Base-by-base conservation (phyloP, 345 rosid genomes). In the Bruguiera sexangula region DNA sequence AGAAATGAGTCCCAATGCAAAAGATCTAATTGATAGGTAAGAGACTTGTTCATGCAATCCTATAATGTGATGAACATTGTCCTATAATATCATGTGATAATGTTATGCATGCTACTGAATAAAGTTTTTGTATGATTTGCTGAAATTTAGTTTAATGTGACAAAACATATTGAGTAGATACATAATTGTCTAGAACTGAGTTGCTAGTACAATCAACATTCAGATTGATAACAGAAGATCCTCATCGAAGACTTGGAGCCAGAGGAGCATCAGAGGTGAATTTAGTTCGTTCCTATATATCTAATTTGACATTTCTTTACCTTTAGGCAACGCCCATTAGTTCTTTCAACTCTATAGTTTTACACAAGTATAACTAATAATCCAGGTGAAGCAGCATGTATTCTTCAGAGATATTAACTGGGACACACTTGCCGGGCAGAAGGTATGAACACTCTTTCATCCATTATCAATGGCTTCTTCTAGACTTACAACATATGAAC, bases 351-450 rank as follows among this genome's bases (percentile, higher is more conserved):
- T 1, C 69, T 70, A 56, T 46, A 55, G 26, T 80, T 32, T 30
- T 74, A 69, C 6, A 43, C 27, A 54, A 60, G 11, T 8, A 43
- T n/a, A 60, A 53, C 58, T 78, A 66, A 60, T 73, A 55, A 39
- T 80, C 29, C 88, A 96, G 99, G 99, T 96, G 70, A 96, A 96
- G 82, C 87, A 88, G 76, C 99, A 96, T 72, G 66, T 64, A 62
- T 96, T 96, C 87, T 96, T 96, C 78, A 96, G 90, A 80, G 86
- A 96, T 78, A 85, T 94, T 71, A 94, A 88, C 74, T 90, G 99
- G 99, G 95, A 90, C 75, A 96, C 99, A 24, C 89, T 96, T 80
- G 98, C 97, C 21, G 83, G 99, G 72, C 99, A 96, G 76, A 96
- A 92, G 96, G 99, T 91, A 62, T 71, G 26, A 10, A 66, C 55